Percentiles rank a stretch among this genome's conserved stretches.
phyloP scores from a whole-genome alignment of 441 rosid species.

The Jatropha podagrica region DNA sequence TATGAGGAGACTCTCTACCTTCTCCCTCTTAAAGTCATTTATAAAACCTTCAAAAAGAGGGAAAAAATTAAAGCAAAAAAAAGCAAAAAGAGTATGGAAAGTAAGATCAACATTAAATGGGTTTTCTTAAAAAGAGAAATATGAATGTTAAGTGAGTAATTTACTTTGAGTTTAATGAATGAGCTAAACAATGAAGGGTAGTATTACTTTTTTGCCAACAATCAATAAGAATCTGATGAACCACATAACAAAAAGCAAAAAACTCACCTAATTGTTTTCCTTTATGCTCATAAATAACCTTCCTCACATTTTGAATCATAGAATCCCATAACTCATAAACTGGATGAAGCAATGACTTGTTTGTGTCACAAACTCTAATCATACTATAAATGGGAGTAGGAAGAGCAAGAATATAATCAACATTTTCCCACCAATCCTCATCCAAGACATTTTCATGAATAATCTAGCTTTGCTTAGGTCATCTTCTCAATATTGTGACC shows the following conservation, averaged over 20 bases:
- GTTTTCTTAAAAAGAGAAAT: too few species aligned
- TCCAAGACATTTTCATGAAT: not conserved
- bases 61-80: too few species aligned
- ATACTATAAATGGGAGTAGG: not conserved
- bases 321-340: constrained; percentile 4
- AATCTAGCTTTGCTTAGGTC: not conserved
- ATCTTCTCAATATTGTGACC: not conserved
- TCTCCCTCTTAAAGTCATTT: not conserved
- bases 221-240: not conserved
- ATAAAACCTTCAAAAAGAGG: too few species aligned
- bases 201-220: not conserved
- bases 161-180: not conserved
- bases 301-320: not conserved
- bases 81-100: too few species aligned
- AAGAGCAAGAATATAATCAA: not conserved
- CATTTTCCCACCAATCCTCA: not conserved
- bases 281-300: not conserved
- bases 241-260: not conserved
- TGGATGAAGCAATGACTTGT: not conserved
- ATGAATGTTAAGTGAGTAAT: not conserved
- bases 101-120: too few species aligned
- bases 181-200: not conserved
- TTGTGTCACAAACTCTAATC: constrained; percentile 1
- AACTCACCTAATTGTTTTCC: not conserved
- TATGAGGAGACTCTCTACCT: not conserved